These are phyloP conservation scores for Spergularia azorica DNA, from an alignment of 179 eudicot species.

Conservation along the genomic window DNA sequence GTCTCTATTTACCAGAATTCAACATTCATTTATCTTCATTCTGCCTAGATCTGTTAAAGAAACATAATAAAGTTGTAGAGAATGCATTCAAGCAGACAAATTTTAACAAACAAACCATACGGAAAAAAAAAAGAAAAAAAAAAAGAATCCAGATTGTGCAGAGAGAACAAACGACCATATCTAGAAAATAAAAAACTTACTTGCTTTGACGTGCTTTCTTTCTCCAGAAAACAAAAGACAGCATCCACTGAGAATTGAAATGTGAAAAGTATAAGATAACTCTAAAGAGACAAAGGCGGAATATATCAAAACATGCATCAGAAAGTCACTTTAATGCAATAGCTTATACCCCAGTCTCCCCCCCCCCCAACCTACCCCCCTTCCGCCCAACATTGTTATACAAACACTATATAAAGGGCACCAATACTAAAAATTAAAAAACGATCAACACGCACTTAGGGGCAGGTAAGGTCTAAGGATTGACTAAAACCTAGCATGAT, in stretches of 20 bases:
- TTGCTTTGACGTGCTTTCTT: conserved; percentile 67
- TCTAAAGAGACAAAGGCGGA: not conserved
- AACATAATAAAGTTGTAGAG: not conserved
- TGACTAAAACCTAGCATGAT: not conserved
- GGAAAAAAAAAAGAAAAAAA: not conserved
- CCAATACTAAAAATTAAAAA: not conserved
- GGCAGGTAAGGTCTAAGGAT: not conserved
- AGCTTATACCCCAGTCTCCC: too few relatives aligned
- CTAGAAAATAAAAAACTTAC: conserved; percentile 39
- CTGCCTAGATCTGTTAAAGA: not conserved
- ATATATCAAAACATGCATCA: too few relatives aligned
- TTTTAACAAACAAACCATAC: not conserved
- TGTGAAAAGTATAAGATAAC: conserved; percentile 12
- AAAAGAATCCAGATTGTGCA: not conserved
- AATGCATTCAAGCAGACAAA: not conserved
- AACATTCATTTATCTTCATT: not conserved
- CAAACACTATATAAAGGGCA: too few relatives aligned
- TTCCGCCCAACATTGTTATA: too few relatives aligned
- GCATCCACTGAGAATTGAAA: conserved; percentile 58
- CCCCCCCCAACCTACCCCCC: too few relatives aligned
- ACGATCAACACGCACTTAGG: not conserved
- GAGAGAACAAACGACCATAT: conserved; percentile 7
- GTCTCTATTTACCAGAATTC: not conserved
- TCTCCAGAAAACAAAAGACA: conserved; percentile 67
- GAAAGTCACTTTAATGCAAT: not conserved